Evolutionary conservation across 2,329 filamentous ascomycete species (phyloP), one percentile per base, ranked within the genome.

Genomic region (Westerdykella ornata): DNA sequence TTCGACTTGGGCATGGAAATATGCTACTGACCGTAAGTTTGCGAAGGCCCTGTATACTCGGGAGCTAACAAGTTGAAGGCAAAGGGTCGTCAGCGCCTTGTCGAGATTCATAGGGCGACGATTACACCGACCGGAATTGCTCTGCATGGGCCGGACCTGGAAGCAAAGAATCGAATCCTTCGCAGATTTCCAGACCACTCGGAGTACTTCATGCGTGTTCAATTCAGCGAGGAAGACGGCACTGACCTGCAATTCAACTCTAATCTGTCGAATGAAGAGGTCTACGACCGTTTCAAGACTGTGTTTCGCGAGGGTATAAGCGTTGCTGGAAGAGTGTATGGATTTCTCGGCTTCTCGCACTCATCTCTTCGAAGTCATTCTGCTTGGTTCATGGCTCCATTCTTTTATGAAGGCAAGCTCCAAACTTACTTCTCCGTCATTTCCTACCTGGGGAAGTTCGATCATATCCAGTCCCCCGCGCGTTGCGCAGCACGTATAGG

Each of bases 221-320:
- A 79, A 5, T 88, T 92, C 52, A 73, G 73, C 20, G 86, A 92
- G 35, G 86, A 94, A 57, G 77, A 85, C 53, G 82, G 82, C 0
- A 71, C 80, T 17, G 74, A 77, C 14, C 57, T 92, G 0, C 71
- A 68, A 14, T 81, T 78, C 57, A 81, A 80, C 43, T 60, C 73
- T 8, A 43, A 48, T 28, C 49, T 53, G 16, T 58, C 53, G 2
- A 56, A 62, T 19, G 48, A 53, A 2, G 38, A 47, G 1, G 49
- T 63, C 5, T 65, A 59, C 36, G 51, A 59, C 0, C 76, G 58
- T 0, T 89, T 88, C 61, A 75, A 76, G 39, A 47, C 57, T 0
- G 66, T 87, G 0, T 69, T 92, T 7, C 60, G 68, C 2, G 54
- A 70, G 0, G 81, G 80, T 0, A 77, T 94, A 8, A 35, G 31